Evolutionary conservation across 768 basidiomycete genomes (phyloP), one percentile per base, ranked within the genome.

Genomic region (Leccinum sublutescens): DNA sequence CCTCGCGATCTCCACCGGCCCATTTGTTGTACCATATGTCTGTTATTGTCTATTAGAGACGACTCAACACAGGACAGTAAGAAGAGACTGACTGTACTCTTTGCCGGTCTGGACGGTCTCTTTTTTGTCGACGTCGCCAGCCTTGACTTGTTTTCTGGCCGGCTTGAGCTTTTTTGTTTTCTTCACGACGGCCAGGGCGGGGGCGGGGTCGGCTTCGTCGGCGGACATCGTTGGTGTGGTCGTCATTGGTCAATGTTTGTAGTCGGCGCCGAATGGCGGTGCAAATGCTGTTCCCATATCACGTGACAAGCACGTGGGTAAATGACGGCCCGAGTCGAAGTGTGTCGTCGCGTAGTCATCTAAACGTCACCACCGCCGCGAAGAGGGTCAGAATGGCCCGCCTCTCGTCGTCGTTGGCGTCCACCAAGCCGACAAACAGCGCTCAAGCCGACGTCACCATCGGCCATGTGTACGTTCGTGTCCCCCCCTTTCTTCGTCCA

Each of bases 1-100:
- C 96, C 73, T 98, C 97, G 31, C 93, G 85, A 72, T 99, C 97
- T 57, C 96, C 97, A 55, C 97, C 97, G n/a, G 97, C 97, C 96
- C 96, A 98, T 77, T 97, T 96, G 76, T 98, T 95, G 73, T 96
- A 98, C 96, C 97, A 99, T 54, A 96, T 91, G 75, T 99, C 91
- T 91, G 60, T 63, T 34, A 55, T 65, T 52, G 31, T 5, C 17
- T 23, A 50, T 65, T 34, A 69, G 62, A 38, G 8, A 50, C 53
- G 9, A 15, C 33, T 49, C 50, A 21, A 55, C 38, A 29, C 31
- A 9, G 36, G 4, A 1, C 14, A 4, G n/a, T 19, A 5, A 23
- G 38, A 29, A 57, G 36, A 21, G 55, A 84, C 89, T 67, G 66
- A 95, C 95, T 98, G 77, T 96, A 97, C 72, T 97, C 95, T 74